Percentiles rank a stretch among this genome's conserved stretches.
Conservation (phyloP, 208 protist species). For the Trypanosoma caninum region DNA sequence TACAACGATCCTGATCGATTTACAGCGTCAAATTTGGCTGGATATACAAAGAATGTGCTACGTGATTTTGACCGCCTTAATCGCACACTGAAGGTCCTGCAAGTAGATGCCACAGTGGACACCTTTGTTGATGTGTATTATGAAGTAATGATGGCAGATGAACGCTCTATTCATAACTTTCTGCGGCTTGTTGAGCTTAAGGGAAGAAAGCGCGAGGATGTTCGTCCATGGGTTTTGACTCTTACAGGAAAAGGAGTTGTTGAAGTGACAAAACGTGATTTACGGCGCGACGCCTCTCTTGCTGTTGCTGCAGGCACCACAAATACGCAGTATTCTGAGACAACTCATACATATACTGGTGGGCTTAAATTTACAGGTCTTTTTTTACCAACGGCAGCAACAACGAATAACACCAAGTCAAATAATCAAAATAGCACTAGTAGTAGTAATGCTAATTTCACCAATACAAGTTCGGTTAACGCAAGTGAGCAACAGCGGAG, state of each 20-base stretch:
- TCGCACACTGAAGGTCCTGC: conserved; percentile 83
- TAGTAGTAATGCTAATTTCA: too few relatives aligned
- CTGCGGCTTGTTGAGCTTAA: conserved; percentile 83
- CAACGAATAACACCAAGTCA: too few relatives aligned
- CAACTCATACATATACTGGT: background rate
- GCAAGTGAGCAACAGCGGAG: background rate
- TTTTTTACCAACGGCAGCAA: background rate
- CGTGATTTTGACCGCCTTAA: conserved; percentile 81
- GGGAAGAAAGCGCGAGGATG: conserved; percentile 73
- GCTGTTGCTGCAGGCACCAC: conserved; percentile 17
- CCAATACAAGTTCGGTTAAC: background rate
- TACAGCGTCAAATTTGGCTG: conserved; percentile 37
- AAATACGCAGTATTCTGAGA: background rate
- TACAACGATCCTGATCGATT: conserved; percentile 83
- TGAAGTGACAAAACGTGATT: conserved; percentile 80
- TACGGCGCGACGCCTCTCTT: conserved; percentile 20
- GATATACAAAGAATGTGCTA: conserved; percentile 75
- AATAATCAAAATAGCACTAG: too few relatives aligned
- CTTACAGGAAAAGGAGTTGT: conserved; percentile 85
- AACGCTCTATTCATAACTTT: conserved; percentile 87
- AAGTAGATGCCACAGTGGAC: conserved; percentile 64
- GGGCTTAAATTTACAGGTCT: conserved; percentile 7
- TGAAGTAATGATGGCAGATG: conserved; percentile 72
- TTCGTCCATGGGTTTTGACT: conserved; percentile 66
- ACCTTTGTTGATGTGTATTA: conserved; percentile 86